These are phyloP conservation scores for Croton setiger DNA, from an alignment of 441 rosid species.

Conservation along the genomic window DNA sequence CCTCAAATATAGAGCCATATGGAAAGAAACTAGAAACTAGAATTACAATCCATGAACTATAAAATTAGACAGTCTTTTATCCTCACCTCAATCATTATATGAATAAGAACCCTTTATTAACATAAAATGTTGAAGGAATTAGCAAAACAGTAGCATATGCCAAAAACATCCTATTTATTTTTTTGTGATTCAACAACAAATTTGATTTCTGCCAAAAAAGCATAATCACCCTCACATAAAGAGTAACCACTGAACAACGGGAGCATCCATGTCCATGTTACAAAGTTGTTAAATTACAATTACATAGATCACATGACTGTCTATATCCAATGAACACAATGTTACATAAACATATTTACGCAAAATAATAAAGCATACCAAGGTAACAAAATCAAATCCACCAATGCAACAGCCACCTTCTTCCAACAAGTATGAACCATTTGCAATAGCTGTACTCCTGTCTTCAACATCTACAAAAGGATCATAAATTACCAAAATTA, in stretches of 20 bases:
- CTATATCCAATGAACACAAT: background rate
- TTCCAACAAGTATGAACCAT: constrained; percentile 20
- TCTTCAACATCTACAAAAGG: constrained; percentile 30
- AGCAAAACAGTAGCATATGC: background rate
- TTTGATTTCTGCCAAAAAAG: background rate
- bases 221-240: background rate
- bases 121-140: background rate
- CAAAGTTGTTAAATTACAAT: background rate
- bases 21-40: background rate
- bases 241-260: background rate
- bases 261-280: background rate
- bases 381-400: constrained; percentile 69
- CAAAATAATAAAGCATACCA: constrained; percentile 43
- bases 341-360: background rate
- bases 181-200: background rate
- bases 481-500: constrained; percentile 1
- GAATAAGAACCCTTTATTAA: background rate
- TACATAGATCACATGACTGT: background rate
- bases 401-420: constrained; percentile 49
- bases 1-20: background rate
- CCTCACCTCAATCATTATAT: background rate
- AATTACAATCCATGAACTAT: background rate
- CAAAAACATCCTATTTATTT: background rate
- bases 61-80: background rate
- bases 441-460: constrained; percentile 10